Evolutionary conservation across 2,329 filamentous ascomycete species (phyloP).

Genomic region (Trichoderma sp.): DNA sequence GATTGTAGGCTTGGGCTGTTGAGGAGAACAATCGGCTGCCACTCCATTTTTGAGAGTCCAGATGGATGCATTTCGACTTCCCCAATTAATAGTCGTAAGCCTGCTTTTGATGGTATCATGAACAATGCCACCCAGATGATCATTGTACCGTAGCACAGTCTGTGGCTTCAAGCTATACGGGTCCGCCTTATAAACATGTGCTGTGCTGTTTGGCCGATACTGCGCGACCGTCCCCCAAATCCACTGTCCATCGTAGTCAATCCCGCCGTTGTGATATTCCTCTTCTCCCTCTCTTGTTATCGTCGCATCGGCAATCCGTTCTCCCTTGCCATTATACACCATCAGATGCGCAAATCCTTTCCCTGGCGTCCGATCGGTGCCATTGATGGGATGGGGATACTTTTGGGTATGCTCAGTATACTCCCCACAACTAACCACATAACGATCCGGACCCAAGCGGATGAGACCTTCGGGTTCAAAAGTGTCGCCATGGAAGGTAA

Average conservation of each 20-base stretch:
- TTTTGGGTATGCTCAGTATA: constrained; percentile 40
- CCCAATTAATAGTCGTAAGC: constrained; percentile 46
- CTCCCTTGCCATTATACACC: constrained; percentile 42
- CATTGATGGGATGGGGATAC: constrained; percentile 46
- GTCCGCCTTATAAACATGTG: constrained; percentile 39
- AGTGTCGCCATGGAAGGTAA: constrained; percentile 43
- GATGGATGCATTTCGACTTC: constrained; percentile 39
- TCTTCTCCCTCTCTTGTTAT: constrained; percentile 37
- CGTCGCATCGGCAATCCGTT: constrained; percentile 42
- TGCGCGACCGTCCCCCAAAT: constrained; percentile 47
- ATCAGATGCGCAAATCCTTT: constrained; percentile 45
- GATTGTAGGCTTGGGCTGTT: constrained; percentile 22
- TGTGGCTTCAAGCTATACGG: constrained; percentile 36
- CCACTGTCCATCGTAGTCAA: constrained; percentile 47
- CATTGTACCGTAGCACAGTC: constrained; percentile 35
- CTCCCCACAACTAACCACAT: constrained; percentile 44
- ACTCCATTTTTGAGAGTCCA: constrained; percentile 30
- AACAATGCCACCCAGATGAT: constrained; percentile 47
- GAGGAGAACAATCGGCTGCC: constrained; percentile 23
- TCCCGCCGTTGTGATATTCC: constrained; percentile 47
- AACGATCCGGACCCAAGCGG: constrained; percentile 41
- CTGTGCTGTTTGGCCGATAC: constrained; percentile 47
- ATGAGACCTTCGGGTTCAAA: constrained; percentile 50
- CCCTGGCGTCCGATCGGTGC: constrained; percentile 46
- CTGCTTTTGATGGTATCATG: constrained; percentile 36